A percentile compares a stretch with the other conserved stretches of the same genome.
These are phyloP conservation scores for Diaporthe velutina DNA, from an alignment of 2,329 filamentous ascomycete genomes.

Conservation along the genomic window DNA sequence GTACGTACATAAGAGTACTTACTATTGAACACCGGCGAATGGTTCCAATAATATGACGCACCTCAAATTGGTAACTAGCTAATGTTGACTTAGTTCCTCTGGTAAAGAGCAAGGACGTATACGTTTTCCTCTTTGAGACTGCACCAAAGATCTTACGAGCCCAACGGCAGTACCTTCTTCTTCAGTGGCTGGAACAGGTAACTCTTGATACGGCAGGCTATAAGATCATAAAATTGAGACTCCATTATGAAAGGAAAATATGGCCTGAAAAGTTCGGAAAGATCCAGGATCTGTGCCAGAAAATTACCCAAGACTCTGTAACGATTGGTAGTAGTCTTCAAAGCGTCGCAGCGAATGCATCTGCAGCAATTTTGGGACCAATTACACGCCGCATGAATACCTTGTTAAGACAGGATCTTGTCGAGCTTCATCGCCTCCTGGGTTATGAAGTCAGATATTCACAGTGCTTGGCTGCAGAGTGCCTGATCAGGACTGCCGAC, in stretches of 20 bases:
- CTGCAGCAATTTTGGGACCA: not conserved
- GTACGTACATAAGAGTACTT: not conserved
- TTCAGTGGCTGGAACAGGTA: not conserved
- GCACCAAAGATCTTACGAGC: not conserved
- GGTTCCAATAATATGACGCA: no score
- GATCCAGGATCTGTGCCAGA: not conserved
- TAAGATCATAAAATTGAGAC: not conserved
- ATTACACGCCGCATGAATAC: not conserved
- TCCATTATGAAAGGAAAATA: slow-evolving; percentile 1
- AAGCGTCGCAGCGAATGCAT: no score
- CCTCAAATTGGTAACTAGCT: not conserved
- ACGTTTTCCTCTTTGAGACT: not conserved
- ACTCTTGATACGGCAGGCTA: not conserved
- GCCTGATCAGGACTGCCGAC: not conserved
- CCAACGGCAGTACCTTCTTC: not conserved
- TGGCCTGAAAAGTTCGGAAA: not conserved
- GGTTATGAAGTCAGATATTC: slow-evolving; percentile 9
- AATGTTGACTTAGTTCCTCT: not conserved
- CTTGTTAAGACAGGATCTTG: not conserved
- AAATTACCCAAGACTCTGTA: not conserved
- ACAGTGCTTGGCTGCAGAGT: slow-evolving; percentile 1
- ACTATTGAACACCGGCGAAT: no score
- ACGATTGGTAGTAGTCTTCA: not conserved
- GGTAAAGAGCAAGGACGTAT: not conserved
- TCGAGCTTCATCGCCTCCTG: not conserved